Percentiles rank a stretch among this genome's conserved stretches.
These are phyloP conservation scores for Diaporthe citriasiana DNA, from an alignment of 2,329 filamentous ascomycete species.

Conservation along the genomic window DNA sequence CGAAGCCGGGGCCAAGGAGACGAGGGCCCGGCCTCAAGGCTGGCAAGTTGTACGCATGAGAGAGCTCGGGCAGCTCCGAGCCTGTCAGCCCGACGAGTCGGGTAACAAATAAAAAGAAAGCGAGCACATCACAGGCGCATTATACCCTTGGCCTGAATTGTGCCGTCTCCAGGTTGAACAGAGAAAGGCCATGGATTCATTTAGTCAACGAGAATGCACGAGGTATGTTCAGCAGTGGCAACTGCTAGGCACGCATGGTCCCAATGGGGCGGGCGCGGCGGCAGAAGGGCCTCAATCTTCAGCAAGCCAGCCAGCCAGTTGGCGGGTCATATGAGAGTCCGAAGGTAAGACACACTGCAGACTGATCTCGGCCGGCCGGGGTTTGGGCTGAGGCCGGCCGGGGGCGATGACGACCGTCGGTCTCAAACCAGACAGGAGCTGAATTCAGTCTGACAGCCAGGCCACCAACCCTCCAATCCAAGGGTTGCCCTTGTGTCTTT, in stretches of 20 bases:
- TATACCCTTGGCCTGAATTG: background rate
- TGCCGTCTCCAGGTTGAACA: background rate
- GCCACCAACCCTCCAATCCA: background rate
- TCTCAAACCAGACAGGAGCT: conserved; percentile 9
- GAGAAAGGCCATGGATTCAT: background rate
- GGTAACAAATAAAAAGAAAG: background rate
- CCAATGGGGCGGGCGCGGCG: background rate
- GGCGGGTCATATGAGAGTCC: conserved; percentile 1
- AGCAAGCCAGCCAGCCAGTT: background rate
- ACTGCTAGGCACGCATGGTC: background rate
- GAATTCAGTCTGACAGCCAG: conserved; percentile 3
- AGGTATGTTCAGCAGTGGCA: background rate
- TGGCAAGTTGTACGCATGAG: conserved; percentile 15
- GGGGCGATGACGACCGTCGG: background rate
- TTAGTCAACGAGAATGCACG: background rate
- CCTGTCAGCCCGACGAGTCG: background rate
- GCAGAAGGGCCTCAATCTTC: background rate
- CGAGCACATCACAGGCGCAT: background rate
- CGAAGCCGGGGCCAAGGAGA: conserved; percentile 7
- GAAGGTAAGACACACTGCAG: background rate
- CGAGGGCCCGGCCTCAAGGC: background rate
- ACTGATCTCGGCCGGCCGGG: conserved; percentile 20
- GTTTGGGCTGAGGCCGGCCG: conserved; percentile 20
- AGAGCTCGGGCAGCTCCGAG: background rate
- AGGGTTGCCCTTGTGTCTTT: background rate